These are phyloP conservation scores for Eucommia ulmoides DNA, from an alignment of 257 asterid species.

Conservation along the genomic window DNA sequence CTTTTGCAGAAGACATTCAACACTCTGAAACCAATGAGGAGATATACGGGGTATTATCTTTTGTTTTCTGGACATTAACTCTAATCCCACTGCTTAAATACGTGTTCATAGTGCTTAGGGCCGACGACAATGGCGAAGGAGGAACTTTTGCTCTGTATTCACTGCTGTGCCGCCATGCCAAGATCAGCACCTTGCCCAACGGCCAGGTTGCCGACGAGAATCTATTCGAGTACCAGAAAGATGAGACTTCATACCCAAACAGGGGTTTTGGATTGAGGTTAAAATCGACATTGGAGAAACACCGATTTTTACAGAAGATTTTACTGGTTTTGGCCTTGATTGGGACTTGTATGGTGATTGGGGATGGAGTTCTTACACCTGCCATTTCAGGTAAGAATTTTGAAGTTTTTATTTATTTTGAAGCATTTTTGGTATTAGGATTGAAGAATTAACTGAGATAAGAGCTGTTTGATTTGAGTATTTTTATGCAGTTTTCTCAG, in stretches of 20 bases:
- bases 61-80: constrained; percentile 89
- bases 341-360: constrained; percentile 97
- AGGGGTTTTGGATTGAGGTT: constrained; percentile 46
- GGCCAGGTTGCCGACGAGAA: constrained; percentile 96
- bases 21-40: constrained; percentile 90
- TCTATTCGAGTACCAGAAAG: constrained; percentile 60
- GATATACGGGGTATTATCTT: constrained; percentile 75
- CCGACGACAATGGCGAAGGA: constrained; percentile 97
- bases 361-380: constrained; percentile 94
- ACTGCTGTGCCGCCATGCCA: constrained; percentile 76
- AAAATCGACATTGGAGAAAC: constrained; percentile 68
- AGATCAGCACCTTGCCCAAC: constrained; percentile 72
- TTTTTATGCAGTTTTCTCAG: constrained; percentile 83
- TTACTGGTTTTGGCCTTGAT: constrained; percentile 69
- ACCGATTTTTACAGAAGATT: constrained; percentile 47
- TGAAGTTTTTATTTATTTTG: not conserved
- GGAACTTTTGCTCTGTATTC: constrained; percentile 91
- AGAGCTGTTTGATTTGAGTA: constrained; percentile 6
- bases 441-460: not conserved
- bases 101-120: constrained; percentile 77
- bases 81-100: constrained; percentile 77
- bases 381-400: constrained; percentile 70
- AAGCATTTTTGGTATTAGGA: not conserved
- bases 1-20: constrained; percentile 90
- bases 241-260: constrained; percentile 30